Percentiles rank a stretch among this genome's conserved stretches.
These are phyloP conservation scores for Globisporangium lucens DNA, from an alignment of 352 stramenopile genomes.

Conservation along the genomic window DNA sequence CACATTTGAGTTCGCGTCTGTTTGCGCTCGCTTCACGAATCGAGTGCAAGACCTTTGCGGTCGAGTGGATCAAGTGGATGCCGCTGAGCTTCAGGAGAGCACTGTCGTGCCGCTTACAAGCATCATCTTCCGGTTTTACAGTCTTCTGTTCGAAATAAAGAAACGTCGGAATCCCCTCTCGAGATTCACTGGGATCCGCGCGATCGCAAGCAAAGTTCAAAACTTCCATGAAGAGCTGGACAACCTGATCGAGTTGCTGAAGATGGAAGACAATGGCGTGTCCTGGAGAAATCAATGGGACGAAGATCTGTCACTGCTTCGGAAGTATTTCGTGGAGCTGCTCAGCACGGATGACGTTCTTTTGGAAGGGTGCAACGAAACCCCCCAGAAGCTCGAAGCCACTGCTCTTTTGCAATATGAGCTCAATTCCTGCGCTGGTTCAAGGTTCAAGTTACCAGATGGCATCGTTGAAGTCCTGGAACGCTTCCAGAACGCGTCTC, in stretches of 20 bases:
- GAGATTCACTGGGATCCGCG: neutral
- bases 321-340: too few species aligned
- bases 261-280: neutral
- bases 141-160: neutral
- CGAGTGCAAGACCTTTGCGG: neutral
- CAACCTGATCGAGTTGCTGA: neutral
- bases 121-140: constrained; percentile 8
- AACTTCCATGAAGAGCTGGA: neutral
- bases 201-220: neutral
- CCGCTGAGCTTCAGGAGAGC: neutral
- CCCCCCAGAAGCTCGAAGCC: too few species aligned
- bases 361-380: neutral
- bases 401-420: too few species aligned
- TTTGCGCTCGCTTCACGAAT: neutral
- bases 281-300: neutral
- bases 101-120: neutral
- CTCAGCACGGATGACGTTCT: too few species aligned
- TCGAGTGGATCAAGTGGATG: neutral
- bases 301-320: neutral
- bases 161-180: neutral
- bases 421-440: too few species aligned
- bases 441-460: too few species aligned
- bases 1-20: neutral
- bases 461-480: neutral
- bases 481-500: neutral